phyloP scores from a whole-genome alignment of 768 basidiomycete species.

The Inosperma sp. region DNA sequence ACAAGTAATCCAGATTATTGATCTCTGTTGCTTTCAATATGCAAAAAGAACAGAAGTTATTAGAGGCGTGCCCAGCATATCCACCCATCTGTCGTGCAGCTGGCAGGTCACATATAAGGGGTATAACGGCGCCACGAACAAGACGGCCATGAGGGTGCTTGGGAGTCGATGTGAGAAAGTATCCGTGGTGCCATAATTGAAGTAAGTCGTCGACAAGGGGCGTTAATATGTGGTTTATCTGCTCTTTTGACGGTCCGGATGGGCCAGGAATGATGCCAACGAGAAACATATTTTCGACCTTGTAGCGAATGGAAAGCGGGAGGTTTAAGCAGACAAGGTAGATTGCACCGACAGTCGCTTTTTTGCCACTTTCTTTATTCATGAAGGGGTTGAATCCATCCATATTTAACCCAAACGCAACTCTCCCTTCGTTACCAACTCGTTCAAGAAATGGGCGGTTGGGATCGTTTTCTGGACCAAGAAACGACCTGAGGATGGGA shows the following conservation, averaged over 20 bases:
- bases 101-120: constrained; percentile 31
- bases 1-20: constrained; percentile 16
- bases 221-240: constrained; percentile 33
- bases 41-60: constrained; percentile 21
- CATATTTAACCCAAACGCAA: constrained; percentile 26
- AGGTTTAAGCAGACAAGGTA: constrained; percentile 32
- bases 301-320: constrained; percentile 24
- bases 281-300: constrained; percentile 33
- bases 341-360: constrained; percentile 21
- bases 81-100: constrained; percentile 28
- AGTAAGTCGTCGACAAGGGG: constrained; percentile 35
- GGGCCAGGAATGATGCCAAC: constrained; percentile 39
- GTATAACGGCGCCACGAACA: constrained; percentile 24
- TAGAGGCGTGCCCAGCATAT: constrained; percentile 12
- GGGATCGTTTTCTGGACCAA: background rate
- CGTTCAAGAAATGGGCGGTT: constrained; percentile 3
- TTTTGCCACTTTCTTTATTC: constrained; percentile 24
- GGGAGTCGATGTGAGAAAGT: constrained; percentile 20
- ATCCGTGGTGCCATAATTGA: constrained; percentile 25
- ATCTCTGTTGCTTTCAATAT: constrained; percentile 12
- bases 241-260: constrained; percentile 22
- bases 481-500: background rate
- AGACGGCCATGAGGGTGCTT: constrained; percentile 19
- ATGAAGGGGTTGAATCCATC: constrained; percentile 33
- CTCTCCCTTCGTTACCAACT: constrained; percentile 9